Conservation (phyloP, 192 early-diverging fungal species). For the Backusella macrospora region DNA sequence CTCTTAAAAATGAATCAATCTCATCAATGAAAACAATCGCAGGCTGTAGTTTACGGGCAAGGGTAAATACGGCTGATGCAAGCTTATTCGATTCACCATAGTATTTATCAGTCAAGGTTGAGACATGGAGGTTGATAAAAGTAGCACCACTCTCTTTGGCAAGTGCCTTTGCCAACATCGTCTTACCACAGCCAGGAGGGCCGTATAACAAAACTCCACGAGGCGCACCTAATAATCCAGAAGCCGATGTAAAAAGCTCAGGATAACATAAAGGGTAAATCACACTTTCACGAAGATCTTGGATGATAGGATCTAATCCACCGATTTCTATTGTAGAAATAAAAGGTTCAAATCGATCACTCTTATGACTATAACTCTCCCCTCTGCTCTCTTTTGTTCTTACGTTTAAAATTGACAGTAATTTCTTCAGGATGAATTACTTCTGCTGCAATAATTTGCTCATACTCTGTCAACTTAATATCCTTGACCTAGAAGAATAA, state of each 20-base stretch:
- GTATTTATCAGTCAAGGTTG: slow-evolving; percentile 97
- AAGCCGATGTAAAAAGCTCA: slow-evolving; percentile 82
- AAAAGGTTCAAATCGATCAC: not conserved
- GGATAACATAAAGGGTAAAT: slow-evolving; percentile 96
- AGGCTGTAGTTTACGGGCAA: slow-evolving; percentile 94
- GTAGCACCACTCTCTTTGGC: slow-evolving; percentile 96
- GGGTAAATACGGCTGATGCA: slow-evolving; percentile 87
- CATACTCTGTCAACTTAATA: slow-evolving; percentile 88
- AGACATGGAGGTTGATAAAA: slow-evolving; percentile 97
- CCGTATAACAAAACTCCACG: slow-evolving; percentile 96
- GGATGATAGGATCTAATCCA: slow-evolving; percentile 91
- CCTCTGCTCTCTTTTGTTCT: not conserved
- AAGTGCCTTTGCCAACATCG: slow-evolving; percentile 97
- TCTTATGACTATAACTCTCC: not conserved
- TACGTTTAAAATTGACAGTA: slow-evolving; percentile 78
- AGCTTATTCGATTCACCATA: slow-evolving; percentile 98
- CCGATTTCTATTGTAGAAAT: slow-evolving; percentile 69
- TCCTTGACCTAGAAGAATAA: slow-evolving; percentile 48
- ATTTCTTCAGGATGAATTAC: slow-evolving; percentile 95
- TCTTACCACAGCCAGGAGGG: slow-evolving; percentile 96
- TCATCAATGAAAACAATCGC: slow-evolving; percentile 99
- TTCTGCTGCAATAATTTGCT: slow-evolving; percentile 91
- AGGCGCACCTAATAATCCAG: slow-evolving; percentile 88
- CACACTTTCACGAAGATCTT: slow-evolving; percentile 90
- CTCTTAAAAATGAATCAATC: slow-evolving; percentile 96